phyloP scores from a whole-genome alignment of 139 green algal species.

The Chlorella sp. region DNA sequence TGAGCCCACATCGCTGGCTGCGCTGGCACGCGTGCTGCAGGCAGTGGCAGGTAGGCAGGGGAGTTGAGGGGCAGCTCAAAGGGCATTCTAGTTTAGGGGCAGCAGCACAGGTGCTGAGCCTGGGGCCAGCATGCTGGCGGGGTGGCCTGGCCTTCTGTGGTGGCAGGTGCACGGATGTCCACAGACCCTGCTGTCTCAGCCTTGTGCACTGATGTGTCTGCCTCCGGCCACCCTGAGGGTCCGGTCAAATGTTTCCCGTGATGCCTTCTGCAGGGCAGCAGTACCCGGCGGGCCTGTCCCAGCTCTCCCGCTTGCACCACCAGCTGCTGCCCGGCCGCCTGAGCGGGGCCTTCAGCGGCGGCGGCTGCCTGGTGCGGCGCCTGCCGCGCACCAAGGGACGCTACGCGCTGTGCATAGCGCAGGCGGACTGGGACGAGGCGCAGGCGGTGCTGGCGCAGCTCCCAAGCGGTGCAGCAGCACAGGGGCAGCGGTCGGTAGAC shows the following conservation, averaged over 20 bases:
- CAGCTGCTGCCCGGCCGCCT: not conserved
- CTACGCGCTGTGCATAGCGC: not conserved
- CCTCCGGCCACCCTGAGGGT: not conserved
- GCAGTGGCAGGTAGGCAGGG: constrained; percentile 22
- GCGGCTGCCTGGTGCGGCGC: constrained; percentile 25
- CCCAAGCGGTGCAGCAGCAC: not conserved
- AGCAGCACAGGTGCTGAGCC: not conserved
- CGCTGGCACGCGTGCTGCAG: constrained; percentile 28
- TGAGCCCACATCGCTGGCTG: not conserved
- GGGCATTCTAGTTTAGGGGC: too few relatives aligned
- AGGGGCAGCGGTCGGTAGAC: not conserved
- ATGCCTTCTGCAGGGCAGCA: not conserved
- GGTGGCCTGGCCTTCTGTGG: too few relatives aligned
- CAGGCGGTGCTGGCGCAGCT: not conserved
- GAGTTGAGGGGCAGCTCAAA: too few relatives aligned
- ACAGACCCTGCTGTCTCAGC: too few relatives aligned
- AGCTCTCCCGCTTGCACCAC: not conserved
- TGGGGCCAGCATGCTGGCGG: too few relatives aligned
- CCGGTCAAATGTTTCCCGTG: not conserved
- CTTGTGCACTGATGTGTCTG: not conserved
- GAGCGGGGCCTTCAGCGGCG: not conserved
- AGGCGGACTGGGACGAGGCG: not conserved
- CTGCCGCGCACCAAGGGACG: constrained; percentile 19
- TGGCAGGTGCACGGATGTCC: not conserved
- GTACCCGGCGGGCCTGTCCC: constrained; percentile 11